Conservation (phyloP, 768 basidiomycete species). For the Hericium rajendrae region DNA sequence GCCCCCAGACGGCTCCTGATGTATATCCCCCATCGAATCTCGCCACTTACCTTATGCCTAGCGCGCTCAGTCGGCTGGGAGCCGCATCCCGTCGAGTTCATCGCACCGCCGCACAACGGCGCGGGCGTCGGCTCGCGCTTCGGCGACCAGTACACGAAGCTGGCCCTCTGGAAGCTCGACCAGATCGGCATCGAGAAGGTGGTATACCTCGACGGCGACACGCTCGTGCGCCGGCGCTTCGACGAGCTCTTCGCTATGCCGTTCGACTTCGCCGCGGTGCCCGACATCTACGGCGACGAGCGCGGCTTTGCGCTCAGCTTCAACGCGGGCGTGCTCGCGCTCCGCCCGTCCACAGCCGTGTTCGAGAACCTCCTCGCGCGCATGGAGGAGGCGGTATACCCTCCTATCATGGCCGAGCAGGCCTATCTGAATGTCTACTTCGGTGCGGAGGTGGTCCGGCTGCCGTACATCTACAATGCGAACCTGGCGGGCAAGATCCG, state of each 20-base stretch:
- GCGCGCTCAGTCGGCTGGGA: conserved; percentile 23
- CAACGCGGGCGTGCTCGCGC: conserved; percentile 31
- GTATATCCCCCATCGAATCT: conserved; percentile 24
- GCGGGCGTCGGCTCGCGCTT: conserved; percentile 20
- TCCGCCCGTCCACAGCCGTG: conserved; percentile 22
- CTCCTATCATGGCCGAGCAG: conserved; percentile 29
- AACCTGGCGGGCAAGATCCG: conserved; percentile 30
- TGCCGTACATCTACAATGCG: conserved; percentile 34
- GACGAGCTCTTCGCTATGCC: conserved; percentile 26
- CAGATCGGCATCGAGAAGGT: conserved; percentile 17
- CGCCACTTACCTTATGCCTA: conserved; percentile 22
- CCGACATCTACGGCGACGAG: conserved; percentile 12
- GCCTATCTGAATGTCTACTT: conserved; percentile 33
- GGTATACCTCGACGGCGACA: conserved; percentile 29
- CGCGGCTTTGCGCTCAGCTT: conserved; percentile 20
- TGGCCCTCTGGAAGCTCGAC: conserved; percentile 27
- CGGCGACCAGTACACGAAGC: conserved; percentile 28
- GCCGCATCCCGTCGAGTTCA: conserved; percentile 18
- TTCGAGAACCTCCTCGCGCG: conserved; percentile 22
- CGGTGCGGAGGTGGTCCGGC: conserved; percentile 23
- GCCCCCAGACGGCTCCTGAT: conserved; percentile 22
- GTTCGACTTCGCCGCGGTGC: conserved; percentile 25
- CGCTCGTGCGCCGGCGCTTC: conserved; percentile 23
- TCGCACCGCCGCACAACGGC: conserved; percentile 24
- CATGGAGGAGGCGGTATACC: conserved; percentile 23